These are phyloP conservation scores for Asterochloris sp. DNA, from an alignment of 139 green algal genomes.

Conservation along the genomic window DNA sequence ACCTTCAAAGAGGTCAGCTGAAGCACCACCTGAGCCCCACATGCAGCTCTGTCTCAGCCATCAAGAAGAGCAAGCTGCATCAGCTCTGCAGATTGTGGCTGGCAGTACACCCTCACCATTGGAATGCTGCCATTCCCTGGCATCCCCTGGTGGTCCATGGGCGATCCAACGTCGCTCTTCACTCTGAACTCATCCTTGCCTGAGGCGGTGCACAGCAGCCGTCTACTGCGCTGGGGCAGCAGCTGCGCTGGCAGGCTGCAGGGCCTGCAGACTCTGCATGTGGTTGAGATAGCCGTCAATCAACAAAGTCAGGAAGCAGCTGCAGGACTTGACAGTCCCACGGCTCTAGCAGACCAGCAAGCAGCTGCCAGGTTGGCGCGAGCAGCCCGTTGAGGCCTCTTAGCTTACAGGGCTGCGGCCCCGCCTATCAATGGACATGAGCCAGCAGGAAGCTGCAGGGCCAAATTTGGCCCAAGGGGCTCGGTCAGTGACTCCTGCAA, in stretches of 20 bases:
- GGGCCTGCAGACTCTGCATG: too few relatives aligned
- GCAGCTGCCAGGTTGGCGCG: too few relatives aligned
- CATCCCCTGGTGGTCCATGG: constrained; percentile 7
- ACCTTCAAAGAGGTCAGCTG: background rate
- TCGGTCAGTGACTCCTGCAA: too few relatives aligned
- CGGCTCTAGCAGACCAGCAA: too few relatives aligned
- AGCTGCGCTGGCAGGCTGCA: too few relatives aligned
- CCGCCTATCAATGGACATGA: background rate
- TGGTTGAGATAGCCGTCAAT: too few relatives aligned
- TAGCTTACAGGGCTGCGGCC: background rate
- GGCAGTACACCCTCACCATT: too few relatives aligned
- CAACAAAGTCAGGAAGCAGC: too few relatives aligned
- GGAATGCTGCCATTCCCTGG: background rate
- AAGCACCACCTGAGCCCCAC: background rate
- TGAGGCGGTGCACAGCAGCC: background rate
- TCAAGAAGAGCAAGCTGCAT: too few relatives aligned
- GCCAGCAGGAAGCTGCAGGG: background rate
- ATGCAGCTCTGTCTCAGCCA: background rate
- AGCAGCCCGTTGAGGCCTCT: too few relatives aligned
- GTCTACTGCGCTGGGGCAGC: background rate
- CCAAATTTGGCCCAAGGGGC: too few relatives aligned
- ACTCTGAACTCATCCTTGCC: background rate
- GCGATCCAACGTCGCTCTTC: background rate
- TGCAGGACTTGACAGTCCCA: too few relatives aligned
- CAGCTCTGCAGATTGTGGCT: background rate